Evolutionary conservation across 2,329 filamentous ascomycete genomes (phyloP).

Genomic region (Xylogone sp.): DNA sequence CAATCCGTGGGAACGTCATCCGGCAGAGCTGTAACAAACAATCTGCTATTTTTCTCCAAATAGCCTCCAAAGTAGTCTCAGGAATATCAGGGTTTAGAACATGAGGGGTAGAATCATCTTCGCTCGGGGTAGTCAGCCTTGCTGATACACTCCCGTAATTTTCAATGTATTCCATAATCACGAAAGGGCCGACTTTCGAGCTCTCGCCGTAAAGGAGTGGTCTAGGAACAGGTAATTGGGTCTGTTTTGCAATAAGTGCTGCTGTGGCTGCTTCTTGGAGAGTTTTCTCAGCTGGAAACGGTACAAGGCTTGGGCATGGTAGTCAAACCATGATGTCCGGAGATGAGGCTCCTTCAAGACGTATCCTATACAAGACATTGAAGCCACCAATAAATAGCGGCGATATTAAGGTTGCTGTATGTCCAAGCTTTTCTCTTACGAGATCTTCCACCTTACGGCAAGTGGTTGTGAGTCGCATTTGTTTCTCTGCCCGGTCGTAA

Average conservation of each 20-base stretch:
- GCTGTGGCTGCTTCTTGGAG: slow-evolving; percentile 6
- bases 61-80: slow-evolving; percentile 5
- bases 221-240: slow-evolving; percentile 2
- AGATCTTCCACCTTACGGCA: slow-evolving; percentile 9
- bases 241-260: slow-evolving; percentile 3
- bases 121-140: slow-evolving; percentile 2
- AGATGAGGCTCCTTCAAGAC: slow-evolving; percentile 11
- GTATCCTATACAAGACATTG: slow-evolving; percentile 16
- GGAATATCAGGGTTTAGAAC: slow-evolving; percentile 23
- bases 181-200: slow-evolving; percentile 10
- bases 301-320: slow-evolving; percentile 7
- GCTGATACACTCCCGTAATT: slow-evolving; percentile 7
- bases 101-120: slow-evolving; percentile 25
- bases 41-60: slow-evolving; percentile 13
- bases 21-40: slow-evolving; percentile 10
- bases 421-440: slow-evolving; percentile 11
- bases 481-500: slow-evolving; percentile 11
- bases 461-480: slow-evolving; percentile 7
- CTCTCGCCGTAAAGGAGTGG: not conserved
- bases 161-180: slow-evolving; percentile 10
- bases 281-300: slow-evolving; percentile 11
- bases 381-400: slow-evolving; percentile 17
- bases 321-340: slow-evolving; percentile 7
- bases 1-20: slow-evolving; percentile 12
- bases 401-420: slow-evolving; percentile 8